phyloP scores from a whole-genome alignment of 139 green algal species.

The Chara braunii region DNA sequence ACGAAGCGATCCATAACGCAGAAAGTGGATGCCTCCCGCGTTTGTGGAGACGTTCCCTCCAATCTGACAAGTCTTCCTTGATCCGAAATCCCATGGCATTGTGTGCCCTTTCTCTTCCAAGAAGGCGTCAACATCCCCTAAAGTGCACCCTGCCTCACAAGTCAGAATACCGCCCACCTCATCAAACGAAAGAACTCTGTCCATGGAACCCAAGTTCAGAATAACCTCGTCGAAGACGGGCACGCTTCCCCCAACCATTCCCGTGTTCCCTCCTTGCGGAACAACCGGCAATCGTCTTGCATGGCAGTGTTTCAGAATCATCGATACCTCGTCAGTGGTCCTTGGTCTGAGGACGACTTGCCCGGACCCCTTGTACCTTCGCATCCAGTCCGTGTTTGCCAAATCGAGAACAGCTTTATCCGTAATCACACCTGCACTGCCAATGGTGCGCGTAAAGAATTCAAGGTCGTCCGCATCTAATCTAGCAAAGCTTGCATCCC shows the following conservation, averaged over 20 bases:
- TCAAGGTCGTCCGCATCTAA: constrained; percentile 46
- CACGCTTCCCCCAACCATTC: constrained; percentile 81
- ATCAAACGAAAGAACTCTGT: constrained; percentile 39
- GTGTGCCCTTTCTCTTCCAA: constrained; percentile 31
- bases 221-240: constrained; percentile 79
- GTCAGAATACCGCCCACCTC: constrained; percentile 36
- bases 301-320: constrained; percentile 50
- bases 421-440: constrained; percentile 52
- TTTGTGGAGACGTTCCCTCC: constrained; percentile 97
- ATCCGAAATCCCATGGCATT: constrained; percentile 91
- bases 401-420: constrained; percentile 52
- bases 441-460: constrained; percentile 56
- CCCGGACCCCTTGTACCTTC: constrained; percentile 67
- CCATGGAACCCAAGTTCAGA: constrained; percentile 35
- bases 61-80: constrained; percentile 91
- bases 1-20: constrained; percentile 89
- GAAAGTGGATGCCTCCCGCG: constrained; percentile 65
- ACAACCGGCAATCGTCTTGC: constrained; percentile 68
- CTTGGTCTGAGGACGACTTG: neutral
- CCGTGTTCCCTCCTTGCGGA: constrained; percentile 92
- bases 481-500: constrained; percentile 37
- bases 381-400: constrained; percentile 85
- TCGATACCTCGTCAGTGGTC: constrained; percentile 53
- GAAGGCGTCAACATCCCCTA: constrained; percentile 44
- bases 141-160: constrained; percentile 71